Evolutionary conservation across 106 monocot species (phyloP).

Genomic region (Chionographis japonica): DNA sequence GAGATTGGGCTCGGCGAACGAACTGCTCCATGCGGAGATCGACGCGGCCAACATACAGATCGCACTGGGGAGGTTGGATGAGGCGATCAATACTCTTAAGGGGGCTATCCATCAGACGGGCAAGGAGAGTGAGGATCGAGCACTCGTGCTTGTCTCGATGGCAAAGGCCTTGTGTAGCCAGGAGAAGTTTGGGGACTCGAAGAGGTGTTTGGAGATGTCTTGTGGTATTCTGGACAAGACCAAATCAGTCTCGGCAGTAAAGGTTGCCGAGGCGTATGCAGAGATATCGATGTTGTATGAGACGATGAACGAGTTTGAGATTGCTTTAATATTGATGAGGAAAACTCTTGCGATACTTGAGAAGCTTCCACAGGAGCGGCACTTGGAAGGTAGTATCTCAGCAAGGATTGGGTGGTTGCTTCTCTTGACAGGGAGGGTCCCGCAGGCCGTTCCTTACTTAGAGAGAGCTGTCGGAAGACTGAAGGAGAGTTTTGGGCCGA

Average conservation of each 20-base stretch:
- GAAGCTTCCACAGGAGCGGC: constrained; percentile 54
- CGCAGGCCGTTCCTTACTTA: constrained; percentile 59
- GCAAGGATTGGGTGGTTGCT: constrained; percentile 86
- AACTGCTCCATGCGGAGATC: constrained; percentile 48
- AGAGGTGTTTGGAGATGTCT: constrained; percentile 70
- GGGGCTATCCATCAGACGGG: constrained; percentile 41
- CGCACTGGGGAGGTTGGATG: constrained; percentile 58
- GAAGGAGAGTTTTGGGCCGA: constrained; percentile 66
- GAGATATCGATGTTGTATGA: constrained; percentile 86
- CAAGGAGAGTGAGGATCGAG: constrained; percentile 56
- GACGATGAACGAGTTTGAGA: constrained; percentile 70
- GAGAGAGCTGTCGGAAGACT: constrained; percentile 61
- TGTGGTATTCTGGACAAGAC: constrained; percentile 53
- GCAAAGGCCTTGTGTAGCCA: constrained; percentile 55
- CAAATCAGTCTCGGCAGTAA: constrained; percentile 23
- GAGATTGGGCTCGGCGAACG: constrained; percentile 41
- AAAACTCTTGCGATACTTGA: constrained; percentile 46
- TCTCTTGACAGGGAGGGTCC: constrained; percentile 49
- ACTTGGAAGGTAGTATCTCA: constrained; percentile 60
- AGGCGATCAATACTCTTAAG: constrained; percentile 51
- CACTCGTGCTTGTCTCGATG: constrained; percentile 63
- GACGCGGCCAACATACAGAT: constrained; percentile 70
- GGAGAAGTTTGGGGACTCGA: constrained; percentile 62
- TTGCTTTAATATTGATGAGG: constrained; percentile 59
- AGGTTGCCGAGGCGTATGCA: constrained; percentile 61